Conservation (phyloP, 352 stramenopile genomes). For the Pythium volutum region DNA sequence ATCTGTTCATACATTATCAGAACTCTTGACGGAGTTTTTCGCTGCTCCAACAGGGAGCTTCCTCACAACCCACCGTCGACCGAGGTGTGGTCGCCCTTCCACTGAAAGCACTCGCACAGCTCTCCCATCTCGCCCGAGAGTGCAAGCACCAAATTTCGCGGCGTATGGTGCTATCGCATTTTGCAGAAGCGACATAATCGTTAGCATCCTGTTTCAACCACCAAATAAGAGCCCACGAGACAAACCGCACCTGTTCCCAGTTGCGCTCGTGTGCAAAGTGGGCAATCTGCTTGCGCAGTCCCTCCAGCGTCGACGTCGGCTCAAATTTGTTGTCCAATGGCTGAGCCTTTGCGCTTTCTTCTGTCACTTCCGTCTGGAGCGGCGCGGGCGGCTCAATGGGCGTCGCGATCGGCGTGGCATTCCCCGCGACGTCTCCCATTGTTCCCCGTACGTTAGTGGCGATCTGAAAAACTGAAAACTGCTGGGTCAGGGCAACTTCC, state of each 20-base stretch:
- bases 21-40: background rate
- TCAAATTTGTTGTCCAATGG: conserved; percentile 15
- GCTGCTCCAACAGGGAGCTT: background rate
- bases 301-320: conserved; percentile 25
- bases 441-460: too few relatives aligned
- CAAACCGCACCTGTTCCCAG: conserved; percentile 19
- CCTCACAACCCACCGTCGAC: conserved; percentile 14
- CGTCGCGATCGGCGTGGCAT: background rate
- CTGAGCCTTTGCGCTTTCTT: background rate
- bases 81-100: conserved; percentile 49
- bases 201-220: background rate
- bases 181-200: background rate
- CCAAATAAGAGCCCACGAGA: background rate
- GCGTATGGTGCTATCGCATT: conserved; percentile 18
- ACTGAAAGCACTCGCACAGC: conserved; percentile 90
- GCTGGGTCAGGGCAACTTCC: background rate
- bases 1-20: conserved; percentile 24
- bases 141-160: conserved; percentile 86
- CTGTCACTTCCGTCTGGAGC: background rate
- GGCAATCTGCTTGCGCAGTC: conserved; percentile 24
- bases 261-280: conserved; percentile 29
- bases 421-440: conserved; percentile 9
- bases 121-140: conserved; percentile 89
- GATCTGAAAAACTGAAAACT: background rate
- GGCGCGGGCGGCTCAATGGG: background rate